phyloP scores from a whole-genome alignment of 129 eudicot species.

The Chrysanthemum makinoi region DNA sequence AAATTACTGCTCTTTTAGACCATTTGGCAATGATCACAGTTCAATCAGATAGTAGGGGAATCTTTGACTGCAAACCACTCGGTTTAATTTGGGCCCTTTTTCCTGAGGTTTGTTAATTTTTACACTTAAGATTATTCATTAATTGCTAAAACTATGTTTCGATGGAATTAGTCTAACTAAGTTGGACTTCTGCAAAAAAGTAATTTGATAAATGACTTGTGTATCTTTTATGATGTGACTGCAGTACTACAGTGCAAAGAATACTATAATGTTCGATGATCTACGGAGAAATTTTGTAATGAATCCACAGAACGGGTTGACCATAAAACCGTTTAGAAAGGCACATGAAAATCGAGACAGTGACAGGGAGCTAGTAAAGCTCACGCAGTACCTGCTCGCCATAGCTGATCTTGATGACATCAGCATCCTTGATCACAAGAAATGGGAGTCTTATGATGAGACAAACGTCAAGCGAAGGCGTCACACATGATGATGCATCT shows the following conservation, averaged over 20 bases:
- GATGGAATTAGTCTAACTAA: not conserved
- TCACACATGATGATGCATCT: conserved; percentile 34
- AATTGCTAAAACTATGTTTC: conserved; percentile 8
- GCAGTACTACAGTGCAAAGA: conserved; percentile 85
- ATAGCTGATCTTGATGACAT: conserved; percentile 91
- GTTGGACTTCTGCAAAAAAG: not conserved
- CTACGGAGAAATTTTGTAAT: conserved; percentile 86
- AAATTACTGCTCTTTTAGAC: conserved; percentile 91
- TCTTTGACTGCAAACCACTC: conserved; percentile 93
- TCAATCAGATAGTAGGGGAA: conserved; percentile 82
- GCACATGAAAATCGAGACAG: conserved; percentile 81
- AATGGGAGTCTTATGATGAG: conserved; percentile 75
- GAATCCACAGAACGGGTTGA: conserved; percentile 95
- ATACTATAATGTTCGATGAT: conserved; percentile 98
- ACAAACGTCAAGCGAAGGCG: conserved; percentile 64
- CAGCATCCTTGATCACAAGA: conserved; percentile 74
- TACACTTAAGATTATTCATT: conserved; percentile 7
- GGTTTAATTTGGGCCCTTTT: conserved; percentile 97
- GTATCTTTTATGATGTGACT: conserved; percentile 20
- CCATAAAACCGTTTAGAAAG: conserved; percentile 85
- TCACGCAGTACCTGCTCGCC: conserved; percentile 85
- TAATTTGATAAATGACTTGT: conserved; percentile 17
- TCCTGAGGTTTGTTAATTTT: conserved; percentile 58
- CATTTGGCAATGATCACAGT: conserved; percentile 96
- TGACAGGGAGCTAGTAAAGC: conserved; percentile 88